phyloP scores from a whole-genome alignment of 371 early-diverging fungal genomes.

The Mucor irregularis region DNA sequence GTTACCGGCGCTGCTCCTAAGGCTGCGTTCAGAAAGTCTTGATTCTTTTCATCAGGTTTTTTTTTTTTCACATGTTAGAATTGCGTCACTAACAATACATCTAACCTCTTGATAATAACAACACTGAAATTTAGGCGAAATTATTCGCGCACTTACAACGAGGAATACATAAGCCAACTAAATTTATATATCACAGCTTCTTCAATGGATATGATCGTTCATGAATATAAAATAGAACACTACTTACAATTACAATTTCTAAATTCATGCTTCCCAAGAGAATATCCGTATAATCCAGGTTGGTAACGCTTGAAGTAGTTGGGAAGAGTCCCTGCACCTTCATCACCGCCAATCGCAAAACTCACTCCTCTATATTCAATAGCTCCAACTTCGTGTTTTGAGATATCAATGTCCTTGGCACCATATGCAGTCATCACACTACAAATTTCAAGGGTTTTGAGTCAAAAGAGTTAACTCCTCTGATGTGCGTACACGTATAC shows the following conservation, averaged over 20 bases:
- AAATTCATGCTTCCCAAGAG: constrained; percentile 34
- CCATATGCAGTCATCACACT: constrained; percentile 46
- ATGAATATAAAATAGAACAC: neutral
- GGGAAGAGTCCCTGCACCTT: constrained; percentile 37
- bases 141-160: too few relatives aligned
- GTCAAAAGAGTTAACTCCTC: neutral
- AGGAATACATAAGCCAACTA: too few relatives aligned
- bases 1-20: too few relatives aligned
- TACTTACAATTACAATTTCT: constrained; percentile 26
- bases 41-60: too few relatives aligned
- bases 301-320: constrained; percentile 45
- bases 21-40: too few relatives aligned
- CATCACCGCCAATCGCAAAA: constrained; percentile 48
- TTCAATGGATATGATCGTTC: neutral
- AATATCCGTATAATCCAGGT: constrained; percentile 31
- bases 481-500: neutral
- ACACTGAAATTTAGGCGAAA: too few relatives aligned
- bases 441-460: neutral
- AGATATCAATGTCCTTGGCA: constrained; percentile 21
- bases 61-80: too few relatives aligned
- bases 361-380: constrained; percentile 46
- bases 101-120: too few relatives aligned
- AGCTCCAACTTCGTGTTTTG: neutral
- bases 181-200: neutral
- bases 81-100: too few relatives aligned